Base-by-base conservation (phyloP, 2,329 filamentous ascomycete genomes). In the Neofusicoccum ribis region DNA sequence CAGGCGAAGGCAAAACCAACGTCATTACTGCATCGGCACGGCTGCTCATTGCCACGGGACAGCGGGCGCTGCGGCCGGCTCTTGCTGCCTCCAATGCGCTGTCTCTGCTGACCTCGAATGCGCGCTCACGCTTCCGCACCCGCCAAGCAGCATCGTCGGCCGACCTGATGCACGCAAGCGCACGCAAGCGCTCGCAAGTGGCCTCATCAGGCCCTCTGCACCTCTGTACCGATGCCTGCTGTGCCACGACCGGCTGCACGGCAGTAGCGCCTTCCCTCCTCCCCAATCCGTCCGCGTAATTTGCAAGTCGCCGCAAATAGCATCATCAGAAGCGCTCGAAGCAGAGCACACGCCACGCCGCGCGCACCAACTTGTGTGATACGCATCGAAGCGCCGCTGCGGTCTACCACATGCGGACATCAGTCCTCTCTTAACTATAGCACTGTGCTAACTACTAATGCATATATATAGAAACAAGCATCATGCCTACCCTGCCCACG, bases 381-480 rank as follows among this genome's bases (percentile, higher is more conserved):
- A 39, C 36, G 23, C 11, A n/a, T 17, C 46, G 52, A 43, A 43
- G 52, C 52, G 52, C 52, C 52, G 36, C 52, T 49, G 46, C 20
- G 46, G 20, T 11, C 15, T 31, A 17, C 52, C 47, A 15, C 47
- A 50, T 31, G 14, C 47, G 47, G 47, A 14, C 11, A 31, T 31
- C 27, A 31, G 6, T 31, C 27, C 27, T 31, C 27, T 31, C 27
- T 31, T 31, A 31, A 31, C 27, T 31, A 31, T 31, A 31, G 27
- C 5, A 31, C 27, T 31, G 27, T 31, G 27, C 27, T 31, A 31
- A 27, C 8, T 27, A 27, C 46, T 49, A 49, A 49, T 49, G 46
- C 46, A 49, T 46, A 58, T 46, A 58, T 46, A 46, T 58, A 58
- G 54, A 58, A 58, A 58, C 54, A 43, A n/a, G 23, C 54, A 31